Evolutionary conservation across 2,329 filamentous ascomycete species (phyloP).

Genomic region (Epichloe typhina): DNA sequence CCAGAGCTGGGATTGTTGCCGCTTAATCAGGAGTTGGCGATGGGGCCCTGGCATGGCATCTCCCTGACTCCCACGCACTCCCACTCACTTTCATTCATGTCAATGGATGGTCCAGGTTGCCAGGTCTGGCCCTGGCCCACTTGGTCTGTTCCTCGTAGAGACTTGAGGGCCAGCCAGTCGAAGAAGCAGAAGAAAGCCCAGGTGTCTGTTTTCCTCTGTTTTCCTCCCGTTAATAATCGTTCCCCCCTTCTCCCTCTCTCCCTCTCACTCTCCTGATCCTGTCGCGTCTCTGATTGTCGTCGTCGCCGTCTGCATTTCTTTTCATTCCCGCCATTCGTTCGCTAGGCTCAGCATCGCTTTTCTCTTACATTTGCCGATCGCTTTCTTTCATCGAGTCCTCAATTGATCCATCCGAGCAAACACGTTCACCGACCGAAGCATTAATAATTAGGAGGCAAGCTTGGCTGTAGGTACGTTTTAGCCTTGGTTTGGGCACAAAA

Average conservation of each 20-base stretch:
- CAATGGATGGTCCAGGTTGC: not conserved
- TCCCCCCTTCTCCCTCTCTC: slow-evolving; percentile 7
- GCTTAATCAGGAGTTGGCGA: too few relatives aligned
- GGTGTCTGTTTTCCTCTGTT: not conserved
- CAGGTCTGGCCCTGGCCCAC: slow-evolving; percentile 5
- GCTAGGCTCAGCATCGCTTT: slow-evolving; percentile 17
- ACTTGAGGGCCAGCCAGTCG: not conserved
- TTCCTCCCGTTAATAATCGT: not conserved
- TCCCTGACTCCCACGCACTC: too few relatives aligned
- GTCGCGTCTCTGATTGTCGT: slow-evolving; percentile 13
- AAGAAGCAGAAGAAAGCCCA: slow-evolving; percentile 3
- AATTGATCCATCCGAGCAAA: not conserved
- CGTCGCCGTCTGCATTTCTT: slow-evolving; percentile 15
- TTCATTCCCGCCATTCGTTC: slow-evolving; percentile 28
- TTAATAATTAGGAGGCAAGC: not conserved
- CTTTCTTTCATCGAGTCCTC: slow-evolving; percentile 2
- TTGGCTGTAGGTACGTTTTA: slow-evolving; percentile 1
- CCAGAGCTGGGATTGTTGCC: too few relatives aligned
- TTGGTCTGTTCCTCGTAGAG: slow-evolving; percentile 5
- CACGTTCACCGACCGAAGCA: not conserved
- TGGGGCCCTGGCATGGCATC: too few relatives aligned
- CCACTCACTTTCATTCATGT: not conserved
- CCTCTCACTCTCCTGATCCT: slow-evolving; percentile 13
- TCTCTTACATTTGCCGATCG: slow-evolving; percentile 1
- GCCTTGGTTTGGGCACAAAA: not conserved